Evolutionary conservation across 768 basidiomycete species (phyloP), one percentile per base, ranked within the genome.

Genomic region (Boletus subcaerulescens): DNA sequence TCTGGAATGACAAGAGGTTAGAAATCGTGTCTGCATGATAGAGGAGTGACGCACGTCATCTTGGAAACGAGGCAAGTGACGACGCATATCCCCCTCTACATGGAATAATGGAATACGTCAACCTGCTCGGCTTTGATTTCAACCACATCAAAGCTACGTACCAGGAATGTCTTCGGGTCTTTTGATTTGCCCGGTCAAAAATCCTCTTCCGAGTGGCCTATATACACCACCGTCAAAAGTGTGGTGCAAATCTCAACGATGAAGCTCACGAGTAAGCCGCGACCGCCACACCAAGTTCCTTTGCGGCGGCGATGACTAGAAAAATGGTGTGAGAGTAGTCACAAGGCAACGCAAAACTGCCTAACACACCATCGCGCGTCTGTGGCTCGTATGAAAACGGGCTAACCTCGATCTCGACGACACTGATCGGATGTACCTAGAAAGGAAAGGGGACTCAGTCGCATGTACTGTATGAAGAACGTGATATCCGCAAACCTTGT

Each of bases 361-460:
- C 15, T 15, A 26, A 43, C 48, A 5, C 17, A 49, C 48, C 48
- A 3, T 31, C 29, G 7, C 47, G 35, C n/a, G 36, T 77, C 55
- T 80, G 73, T 24, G 74, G 73, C 58, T 81, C 80, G 53, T 81
- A 83, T 2, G 78, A 73, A 75, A 80, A 85, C 13, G 80, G 77
- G 56, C 83, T 85, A 39, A 85, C 69, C 62, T 90, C 87, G 45
- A 88, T 85, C 65, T 89, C 86, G 13, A 85, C 81, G 18, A 79
- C 75, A 20, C 80, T 74, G 56, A 87, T 76, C 3, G 80, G 81
- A 46, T 78, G 73, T 13, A 85, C 72, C 79, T 85, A 48, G 13
- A 3, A 35, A 35, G 6, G 33, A 35, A 35, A 35, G 1, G 13
- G 5, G 33, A 14, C 6, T 35, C 33, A 14, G 33, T 35, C 33